Conservation (phyloP, 345 rosid species). For the Sonneratia alba region DNA sequence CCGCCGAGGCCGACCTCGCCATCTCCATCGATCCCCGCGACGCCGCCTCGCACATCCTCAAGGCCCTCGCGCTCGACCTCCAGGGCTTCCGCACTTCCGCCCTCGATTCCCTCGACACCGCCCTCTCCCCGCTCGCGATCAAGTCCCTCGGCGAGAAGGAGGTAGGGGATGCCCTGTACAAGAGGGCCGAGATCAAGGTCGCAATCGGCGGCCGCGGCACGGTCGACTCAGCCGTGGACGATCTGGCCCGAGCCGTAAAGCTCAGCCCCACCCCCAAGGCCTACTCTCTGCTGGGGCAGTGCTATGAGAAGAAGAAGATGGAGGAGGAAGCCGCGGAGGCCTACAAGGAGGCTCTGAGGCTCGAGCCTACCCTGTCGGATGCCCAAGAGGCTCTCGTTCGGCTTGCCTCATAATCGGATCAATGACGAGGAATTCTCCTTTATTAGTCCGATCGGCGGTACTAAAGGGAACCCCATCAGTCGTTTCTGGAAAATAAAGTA, state of each 20-base stretch:
- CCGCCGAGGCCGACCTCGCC: conserved; percentile 40
- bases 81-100: conserved; percentile 57
- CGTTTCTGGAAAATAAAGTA: no score
- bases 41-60: conserved; percentile 57
- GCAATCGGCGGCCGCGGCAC: conserved; percentile 21
- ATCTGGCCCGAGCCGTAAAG: conserved; percentile 32
- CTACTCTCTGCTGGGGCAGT: no score
- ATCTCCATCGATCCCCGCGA: conserved; percentile 44
- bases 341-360: no score
- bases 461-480: no score
- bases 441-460: no score
- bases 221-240: conserved; percentile 38
- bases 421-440: no score
- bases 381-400: no score
- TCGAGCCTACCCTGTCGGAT: no score
- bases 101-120: conserved; percentile 45
- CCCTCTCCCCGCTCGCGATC: conserved; percentile 43
- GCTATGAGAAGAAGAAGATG: no score
- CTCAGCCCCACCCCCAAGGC: no score
- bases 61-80: conserved; percentile 51
- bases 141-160: conserved; percentile 38
- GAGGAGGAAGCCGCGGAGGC: no score
- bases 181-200: conserved; percentile 45
- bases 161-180: conserved; percentile 47
- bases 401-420: no score